Evolutionary conservation across 441 rosid species (phyloP).

Genomic region (Daphne laureola): DNA sequence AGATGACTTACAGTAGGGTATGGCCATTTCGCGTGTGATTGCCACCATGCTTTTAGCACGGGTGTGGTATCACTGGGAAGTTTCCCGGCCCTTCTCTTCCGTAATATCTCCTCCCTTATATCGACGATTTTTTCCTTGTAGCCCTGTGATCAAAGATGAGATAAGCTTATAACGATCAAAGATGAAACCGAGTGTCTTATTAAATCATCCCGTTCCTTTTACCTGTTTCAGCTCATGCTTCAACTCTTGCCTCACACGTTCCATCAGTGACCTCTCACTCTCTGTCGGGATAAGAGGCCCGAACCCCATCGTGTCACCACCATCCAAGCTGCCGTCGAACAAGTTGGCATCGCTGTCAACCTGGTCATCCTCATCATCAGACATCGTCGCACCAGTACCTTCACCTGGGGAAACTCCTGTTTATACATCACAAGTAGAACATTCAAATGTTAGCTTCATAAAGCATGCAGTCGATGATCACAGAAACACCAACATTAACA

Average conservation of each 20-base stretch:
- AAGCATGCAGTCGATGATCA: too few relatives aligned
- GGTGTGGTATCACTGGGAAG: constrained; percentile 97
- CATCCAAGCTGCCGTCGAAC: constrained; percentile 79
- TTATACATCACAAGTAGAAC: constrained; percentile 4
- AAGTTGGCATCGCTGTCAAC: constrained; percentile 79
- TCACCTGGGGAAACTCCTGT: constrained; percentile 95
- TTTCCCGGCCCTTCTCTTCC: constrained; percentile 97
- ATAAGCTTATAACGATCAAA: background rate
- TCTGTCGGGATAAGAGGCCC: constrained; percentile 96
- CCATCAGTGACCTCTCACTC: constrained; percentile 93
- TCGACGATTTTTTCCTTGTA: constrained; percentile 94
- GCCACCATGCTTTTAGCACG: constrained; percentile 96
- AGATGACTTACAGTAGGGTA: constrained; percentile 72
- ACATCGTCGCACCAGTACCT: constrained; percentile 98
- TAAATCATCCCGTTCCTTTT: background rate
- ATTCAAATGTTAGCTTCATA: constrained; percentile 3
- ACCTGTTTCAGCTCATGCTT: constrained; percentile 98
- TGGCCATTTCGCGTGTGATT: constrained; percentile 95
- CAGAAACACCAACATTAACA: too few relatives aligned
- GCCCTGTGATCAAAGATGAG: constrained; percentile 38
- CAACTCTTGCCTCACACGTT: constrained; percentile 89
- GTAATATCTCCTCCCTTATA: constrained; percentile 93
- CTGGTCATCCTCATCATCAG: constrained; percentile 96
- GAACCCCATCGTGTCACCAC: constrained; percentile 64
- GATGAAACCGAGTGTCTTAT: background rate